phyloP scores from a whole-genome alignment of 495 filamentous ascomycete genomes.

The Daldinia loculata region DNA sequence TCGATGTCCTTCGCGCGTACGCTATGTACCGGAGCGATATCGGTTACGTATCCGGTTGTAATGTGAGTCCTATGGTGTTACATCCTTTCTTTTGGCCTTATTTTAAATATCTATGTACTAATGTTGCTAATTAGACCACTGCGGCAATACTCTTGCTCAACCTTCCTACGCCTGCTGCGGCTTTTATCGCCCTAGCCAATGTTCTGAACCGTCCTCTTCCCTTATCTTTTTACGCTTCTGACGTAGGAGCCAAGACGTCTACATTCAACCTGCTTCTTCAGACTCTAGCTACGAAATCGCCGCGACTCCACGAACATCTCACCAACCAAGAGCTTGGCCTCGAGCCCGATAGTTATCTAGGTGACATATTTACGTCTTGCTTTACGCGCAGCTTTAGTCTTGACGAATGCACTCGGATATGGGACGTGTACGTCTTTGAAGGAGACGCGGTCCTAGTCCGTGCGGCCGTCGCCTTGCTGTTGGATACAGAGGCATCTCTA shows the following conservation, averaged over 20 bases:
- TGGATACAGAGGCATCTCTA: constrained; percentile 54
- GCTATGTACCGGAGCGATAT: constrained; percentile 94
- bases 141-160: constrained; percentile 88
- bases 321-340: constrained; percentile 52
- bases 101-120: constrained; percentile 18
- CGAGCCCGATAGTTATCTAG: constrained; percentile 61
- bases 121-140: constrained; percentile 65
- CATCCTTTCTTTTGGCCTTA: background rate
- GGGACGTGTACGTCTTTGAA: constrained; percentile 96
- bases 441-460: constrained; percentile 84
- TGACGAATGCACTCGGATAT: constrained; percentile 80
- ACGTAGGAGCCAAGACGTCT: constrained; percentile 73
- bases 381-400: constrained; percentile 66
- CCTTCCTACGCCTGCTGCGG: constrained; percentile 71
- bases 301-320: constrained; percentile 75
- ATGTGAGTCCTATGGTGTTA: constrained; percentile 61
- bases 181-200: constrained; percentile 89
- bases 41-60: constrained; percentile 86
- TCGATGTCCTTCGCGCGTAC: constrained; percentile 88
- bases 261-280: constrained; percentile 76
- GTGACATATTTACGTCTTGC: constrained; percentile 60
- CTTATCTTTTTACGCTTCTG: constrained; percentile 84
- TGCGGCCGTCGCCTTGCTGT: constrained; percentile 76
- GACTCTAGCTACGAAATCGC: constrained; percentile 75
- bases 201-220: constrained; percentile 87